Evolutionary conservation across 495 filamentous ascomycete genomes (phyloP).

Genomic region (Staphylotrichum tortipilum): DNA sequence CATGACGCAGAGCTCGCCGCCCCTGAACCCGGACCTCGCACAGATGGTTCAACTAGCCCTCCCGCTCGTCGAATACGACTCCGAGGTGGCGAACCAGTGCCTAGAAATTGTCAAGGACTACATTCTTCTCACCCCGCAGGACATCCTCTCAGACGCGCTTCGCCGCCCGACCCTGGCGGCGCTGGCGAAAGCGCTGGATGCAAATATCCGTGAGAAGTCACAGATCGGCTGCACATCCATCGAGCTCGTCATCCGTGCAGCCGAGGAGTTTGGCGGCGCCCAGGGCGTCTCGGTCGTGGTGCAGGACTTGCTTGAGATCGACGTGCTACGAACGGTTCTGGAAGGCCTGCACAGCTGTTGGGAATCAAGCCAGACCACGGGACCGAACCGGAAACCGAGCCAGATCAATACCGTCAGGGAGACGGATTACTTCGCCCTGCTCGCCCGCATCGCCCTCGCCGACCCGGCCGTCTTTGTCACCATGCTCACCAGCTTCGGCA

Average conservation of each 20-base stretch:
- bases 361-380: slow-evolving; percentile 64
- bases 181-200: slow-evolving; percentile 51
- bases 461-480: slow-evolving; percentile 57
- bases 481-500: slow-evolving; percentile 39
- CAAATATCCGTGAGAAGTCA: slow-evolving; percentile 56
- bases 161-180: slow-evolving; percentile 48
- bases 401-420: slow-evolving; percentile 60
- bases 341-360: slow-evolving; percentile 62
- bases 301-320: slow-evolving; percentile 58
- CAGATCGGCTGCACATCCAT: slow-evolving; percentile 57
- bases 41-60: slow-evolving; percentile 59
- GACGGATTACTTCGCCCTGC: slow-evolving; percentile 74
- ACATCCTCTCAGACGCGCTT: slow-evolving; percentile 59
- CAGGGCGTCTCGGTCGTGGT: slow-evolving; percentile 56
- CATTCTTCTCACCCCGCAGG: slow-evolving; percentile 64
- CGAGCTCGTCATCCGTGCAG: slow-evolving; percentile 61
- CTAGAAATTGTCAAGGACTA: slow-evolving; percentile 67
- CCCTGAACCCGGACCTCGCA: slow-evolving; percentile 57
- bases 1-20: slow-evolving; percentile 58
- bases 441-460: slow-evolving; percentile 68
- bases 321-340: slow-evolving; percentile 57
- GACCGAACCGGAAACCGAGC: slow-evolving; percentile 57
- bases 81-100: slow-evolving; percentile 41
- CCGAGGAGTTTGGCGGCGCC: slow-evolving; percentile 58
- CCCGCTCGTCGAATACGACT: slow-evolving; percentile 61